Evolutionary conservation across 2,329 filamentous ascomycete genomes (phyloP), one percentile per base, ranked within the genome.

Genomic region (Gaeumannomyces sp.): DNA sequence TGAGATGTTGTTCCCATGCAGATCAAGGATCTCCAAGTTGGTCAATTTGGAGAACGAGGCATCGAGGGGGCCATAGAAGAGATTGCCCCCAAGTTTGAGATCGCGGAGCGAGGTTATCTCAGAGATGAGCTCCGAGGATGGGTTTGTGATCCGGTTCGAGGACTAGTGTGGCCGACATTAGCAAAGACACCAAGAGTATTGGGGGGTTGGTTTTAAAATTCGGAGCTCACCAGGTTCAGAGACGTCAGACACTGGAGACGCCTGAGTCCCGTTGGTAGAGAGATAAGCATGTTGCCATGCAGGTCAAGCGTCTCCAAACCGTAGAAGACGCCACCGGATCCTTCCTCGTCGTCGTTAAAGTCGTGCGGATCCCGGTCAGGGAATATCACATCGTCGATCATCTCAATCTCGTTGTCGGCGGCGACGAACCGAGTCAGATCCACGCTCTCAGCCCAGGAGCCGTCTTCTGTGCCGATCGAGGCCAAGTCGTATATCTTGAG

Each of bases 401-500:
- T 80, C 71, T 91, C 87, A 61, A 99, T 76, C 71, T 97, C 91
- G 72, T 99, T 98, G 72, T 97, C 93, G 11, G 94, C 93, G 7
- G 91, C 93, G 68, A 95, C 86, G 62, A 98, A 87, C 67, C 90
- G 87, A 0, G 89, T 90, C 60, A 98, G 78, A 72, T 98, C 94
- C 14, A 98, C 92, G 66, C 90, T 89, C 75, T 98, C 94, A 2
- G 93, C 93, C 95, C 95, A 98, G 45, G 89, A 86, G 14, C 87
- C 84, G 50, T 84, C 86, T 28, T 83, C 79, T 16, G 80, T 81
- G 53, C 89, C 85, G 64, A 87, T 82, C 1, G 85, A 83, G 64
- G 93, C 88, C 25, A 91, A 81, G 70, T 93, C 90, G 74, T 97
- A 98, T 93, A 98, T 98, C 64, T 88, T 86, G 77, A 96, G 79